Evolutionary conservation across 495 filamentous ascomycete genomes (phyloP).

Genomic region (Penicillium flavigenum): DNA sequence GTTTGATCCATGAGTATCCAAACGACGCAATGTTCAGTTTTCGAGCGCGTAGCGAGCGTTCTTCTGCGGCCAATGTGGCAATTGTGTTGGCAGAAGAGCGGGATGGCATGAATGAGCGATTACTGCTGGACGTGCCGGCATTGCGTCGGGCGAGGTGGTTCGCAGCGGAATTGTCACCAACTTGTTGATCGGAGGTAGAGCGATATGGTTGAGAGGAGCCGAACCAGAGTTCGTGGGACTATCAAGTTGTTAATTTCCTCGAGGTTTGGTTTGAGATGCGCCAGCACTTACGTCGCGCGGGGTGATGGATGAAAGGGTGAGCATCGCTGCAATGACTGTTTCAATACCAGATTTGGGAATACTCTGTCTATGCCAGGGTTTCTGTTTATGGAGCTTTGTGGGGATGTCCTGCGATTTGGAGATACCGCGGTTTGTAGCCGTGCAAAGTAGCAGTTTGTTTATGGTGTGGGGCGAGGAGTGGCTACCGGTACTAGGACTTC

Average conservation of each 20-base stretch:
- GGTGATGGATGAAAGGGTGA: conserved; percentile 68
- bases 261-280: neutral
- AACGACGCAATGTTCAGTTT: conserved; percentile 72
- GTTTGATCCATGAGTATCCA: conserved; percentile 75
- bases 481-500: neutral
- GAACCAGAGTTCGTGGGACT: conserved; percentile 74
- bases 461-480: neutral
- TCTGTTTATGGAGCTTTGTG: neutral
- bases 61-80: conserved; percentile 63
- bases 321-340: conserved; percentile 47
- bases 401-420: neutral
- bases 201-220: conserved; percentile 50
- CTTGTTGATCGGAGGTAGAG: conserved; percentile 32
- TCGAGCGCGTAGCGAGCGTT: conserved; percentile 63
- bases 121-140: conserved; percentile 24
- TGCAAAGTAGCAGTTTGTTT: neutral
- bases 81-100: conserved; percentile 43
- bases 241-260: conserved; percentile 13
- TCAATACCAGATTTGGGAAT: neutral
- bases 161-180: conserved; percentile 16
- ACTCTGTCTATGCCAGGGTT: neutral
- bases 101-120: conserved; percentile 31
- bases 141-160: conserved; percentile 34
- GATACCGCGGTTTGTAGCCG: neutral
- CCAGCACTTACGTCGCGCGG: conserved; percentile 64